Evolutionary conservation across 2,329 filamentous ascomycete species (phyloP).

Genomic region (Phoma herbarum): DNA sequence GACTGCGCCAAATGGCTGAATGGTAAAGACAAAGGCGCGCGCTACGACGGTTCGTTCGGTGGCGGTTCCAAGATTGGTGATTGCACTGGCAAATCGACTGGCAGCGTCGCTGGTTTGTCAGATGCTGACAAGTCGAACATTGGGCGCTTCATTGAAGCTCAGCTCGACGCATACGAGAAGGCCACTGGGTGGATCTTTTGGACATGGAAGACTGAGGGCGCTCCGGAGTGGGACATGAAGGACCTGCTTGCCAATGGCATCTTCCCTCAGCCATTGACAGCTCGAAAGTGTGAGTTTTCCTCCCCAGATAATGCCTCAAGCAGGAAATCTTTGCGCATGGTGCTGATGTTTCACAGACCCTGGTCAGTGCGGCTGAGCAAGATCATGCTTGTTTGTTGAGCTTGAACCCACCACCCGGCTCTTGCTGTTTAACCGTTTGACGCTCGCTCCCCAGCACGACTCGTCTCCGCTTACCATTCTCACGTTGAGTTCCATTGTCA

Average conservation of each 20-base stretch:
- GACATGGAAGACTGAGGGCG: slow-evolving; percentile 61
- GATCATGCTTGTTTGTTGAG: slow-evolving; percentile 2
- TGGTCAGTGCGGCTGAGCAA: slow-evolving; percentile 46
- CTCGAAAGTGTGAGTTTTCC: slow-evolving; percentile 49
- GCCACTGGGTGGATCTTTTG: slow-evolving; percentile 61
- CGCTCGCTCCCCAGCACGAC: slow-evolving; percentile 26
- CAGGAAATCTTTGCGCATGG: not conserved
- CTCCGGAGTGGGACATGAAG: slow-evolving; percentile 61
- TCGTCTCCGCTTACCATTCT: slow-evolving; percentile 8
- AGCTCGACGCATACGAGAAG: slow-evolving; percentile 59
- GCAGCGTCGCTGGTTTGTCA: slow-evolving; percentile 54
- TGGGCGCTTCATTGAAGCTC: slow-evolving; percentile 56
- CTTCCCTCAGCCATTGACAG: slow-evolving; percentile 58
- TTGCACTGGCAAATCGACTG: slow-evolving; percentile 56
- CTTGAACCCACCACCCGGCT: slow-evolving; percentile 16
- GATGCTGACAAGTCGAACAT: slow-evolving; percentile 55
- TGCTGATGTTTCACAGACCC: slow-evolving; percentile 43
- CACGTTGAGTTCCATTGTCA: slow-evolving; percentile 30
- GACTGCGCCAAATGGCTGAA: slow-evolving; percentile 61
- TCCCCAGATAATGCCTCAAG: slow-evolving; percentile 4
- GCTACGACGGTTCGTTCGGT: slow-evolving; percentile 55
- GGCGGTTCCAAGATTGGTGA: slow-evolving; percentile 53
- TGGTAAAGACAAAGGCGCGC: slow-evolving; percentile 57
- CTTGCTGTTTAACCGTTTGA: slow-evolving; percentile 22
- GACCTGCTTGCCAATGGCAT: slow-evolving; percentile 55